Evolutionary conservation across 176 grass and related monocot species (phyloP).

Genomic region (Carex parvula): DNA sequence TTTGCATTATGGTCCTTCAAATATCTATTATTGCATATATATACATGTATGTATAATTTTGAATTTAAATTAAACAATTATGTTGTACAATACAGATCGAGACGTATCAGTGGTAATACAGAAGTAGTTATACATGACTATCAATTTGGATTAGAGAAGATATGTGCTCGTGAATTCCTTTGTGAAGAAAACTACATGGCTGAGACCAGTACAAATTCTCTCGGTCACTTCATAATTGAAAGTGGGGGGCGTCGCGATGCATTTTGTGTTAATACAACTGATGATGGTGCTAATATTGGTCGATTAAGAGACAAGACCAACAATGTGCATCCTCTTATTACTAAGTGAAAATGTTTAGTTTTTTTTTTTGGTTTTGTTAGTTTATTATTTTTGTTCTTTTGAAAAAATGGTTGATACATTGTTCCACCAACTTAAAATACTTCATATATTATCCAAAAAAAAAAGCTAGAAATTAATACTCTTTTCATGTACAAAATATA

Average conservation of each 20-base stretch:
- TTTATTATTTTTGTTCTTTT: neutral
- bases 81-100: constrained; percentile 17
- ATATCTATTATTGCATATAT: neutral
- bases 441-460: constrained; percentile 13
- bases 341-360: constrained; percentile 2
- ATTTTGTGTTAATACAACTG: constrained; percentile 47
- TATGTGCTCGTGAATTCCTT: constrained; percentile 61
- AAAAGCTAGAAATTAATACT: neutral
- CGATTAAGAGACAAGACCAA: neutral
- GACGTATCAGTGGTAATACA: constrained; percentile 32
- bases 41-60: neutral
- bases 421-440: constrained; percentile 7
- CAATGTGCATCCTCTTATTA: constrained; percentile 22
- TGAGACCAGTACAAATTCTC: constrained; percentile 34
- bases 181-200: constrained; percentile 52
- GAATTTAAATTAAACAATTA: neutral
- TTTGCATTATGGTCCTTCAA: neutral
- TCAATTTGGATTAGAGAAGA: constrained; percentile 58
- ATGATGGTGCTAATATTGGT: neutral
- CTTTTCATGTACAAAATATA: constrained; percentile 11
- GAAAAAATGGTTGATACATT: neutral
- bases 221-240: constrained; percentile 63
- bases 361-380: neutral
- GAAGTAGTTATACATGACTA: constrained; percentile 88
- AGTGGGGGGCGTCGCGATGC: constrained; percentile 30